phyloP scores from a whole-genome alignment of 139 green algal genomes.

The Edaphochlamys debaryana region DNA sequence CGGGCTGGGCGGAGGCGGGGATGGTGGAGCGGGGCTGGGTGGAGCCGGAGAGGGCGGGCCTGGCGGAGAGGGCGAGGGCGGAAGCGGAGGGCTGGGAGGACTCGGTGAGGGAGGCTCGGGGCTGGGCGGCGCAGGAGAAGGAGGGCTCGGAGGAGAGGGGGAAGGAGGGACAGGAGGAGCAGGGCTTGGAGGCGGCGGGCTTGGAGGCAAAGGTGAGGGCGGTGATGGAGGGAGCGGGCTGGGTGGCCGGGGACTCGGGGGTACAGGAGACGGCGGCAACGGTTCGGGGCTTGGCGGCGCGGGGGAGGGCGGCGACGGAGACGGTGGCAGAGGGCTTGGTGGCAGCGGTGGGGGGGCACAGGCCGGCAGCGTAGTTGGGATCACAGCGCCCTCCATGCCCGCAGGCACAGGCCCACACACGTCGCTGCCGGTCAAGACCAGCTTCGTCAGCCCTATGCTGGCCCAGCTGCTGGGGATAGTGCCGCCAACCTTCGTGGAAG shows the following conservation, averaged over 20 bases:
- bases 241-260: not conserved
- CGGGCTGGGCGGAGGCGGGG: too few species aligned
- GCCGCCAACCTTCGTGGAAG: not conserved
- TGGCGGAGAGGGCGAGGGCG: too few species aligned
- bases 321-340: not conserved
- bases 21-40: too few species aligned
- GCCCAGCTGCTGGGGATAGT: not conserved
- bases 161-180: too few species aligned
- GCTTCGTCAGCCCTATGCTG: not conserved
- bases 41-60: too few species aligned
- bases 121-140: not conserved
- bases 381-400: not conserved
- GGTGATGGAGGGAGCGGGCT: not conserved
- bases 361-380: not conserved
- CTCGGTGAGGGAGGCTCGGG: too few species aligned
- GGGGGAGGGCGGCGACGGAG: not conserved
- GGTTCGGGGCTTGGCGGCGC: not conserved
- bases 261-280: not conserved
- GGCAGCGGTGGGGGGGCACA: not conserved
- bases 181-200: too few species aligned
- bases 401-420: slow-evolving; percentile 5
- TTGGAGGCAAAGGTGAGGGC: not conserved
- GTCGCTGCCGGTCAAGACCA: not conserved
- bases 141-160: not conserved
- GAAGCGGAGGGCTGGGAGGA: too few species aligned